A percentile compares a stretch with the other conserved stretches of the same genome.
These are phyloP conservation scores for Pelargonium myrrhifolium DNA, from an alignment of 441 rosid genomes.

Conservation along the genomic window DNA sequence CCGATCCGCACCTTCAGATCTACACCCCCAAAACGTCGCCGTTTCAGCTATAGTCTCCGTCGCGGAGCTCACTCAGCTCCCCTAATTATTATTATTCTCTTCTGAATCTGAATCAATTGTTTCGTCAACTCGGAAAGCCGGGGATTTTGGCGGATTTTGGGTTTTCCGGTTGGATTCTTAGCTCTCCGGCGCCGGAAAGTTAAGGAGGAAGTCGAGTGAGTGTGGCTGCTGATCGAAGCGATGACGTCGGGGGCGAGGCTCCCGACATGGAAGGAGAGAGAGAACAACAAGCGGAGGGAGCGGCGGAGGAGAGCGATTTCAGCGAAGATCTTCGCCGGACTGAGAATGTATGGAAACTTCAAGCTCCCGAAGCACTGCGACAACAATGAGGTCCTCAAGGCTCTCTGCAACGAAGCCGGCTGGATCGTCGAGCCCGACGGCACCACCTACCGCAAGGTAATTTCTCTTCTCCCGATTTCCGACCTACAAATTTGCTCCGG, in stretches of 20 bases:
- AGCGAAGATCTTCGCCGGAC: slow-evolving; percentile 86
- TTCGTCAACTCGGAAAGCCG: background rate
- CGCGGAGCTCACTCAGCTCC: background rate
- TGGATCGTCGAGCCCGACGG: slow-evolving; percentile 98
- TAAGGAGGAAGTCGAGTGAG: background rate
- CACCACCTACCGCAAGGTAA: slow-evolving; percentile 90
- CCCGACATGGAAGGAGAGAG: slow-evolving; percentile 98
- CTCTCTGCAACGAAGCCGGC: slow-evolving; percentile 94
- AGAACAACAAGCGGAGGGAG: slow-evolving; percentile 90
- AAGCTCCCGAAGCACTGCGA: slow-evolving; percentile 98
- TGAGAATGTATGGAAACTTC: slow-evolving; percentile 80
- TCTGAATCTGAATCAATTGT: background rate
- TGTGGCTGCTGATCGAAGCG: background rate
- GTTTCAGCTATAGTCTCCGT: background rate
- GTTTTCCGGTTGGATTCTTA: background rate
- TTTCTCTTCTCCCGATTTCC: background rate
- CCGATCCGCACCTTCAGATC: slow-evolving; percentile 1
- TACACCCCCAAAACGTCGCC: background rate
- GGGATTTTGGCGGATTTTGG: background rate
- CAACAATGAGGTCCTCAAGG: slow-evolving; percentile 94
- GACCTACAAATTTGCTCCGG: background rate
- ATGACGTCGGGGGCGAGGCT: slow-evolving; percentile 85
- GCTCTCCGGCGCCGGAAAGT: too few relatives aligned
- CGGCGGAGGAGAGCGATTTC: slow-evolving; percentile 93
- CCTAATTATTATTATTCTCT: too few relatives aligned